A percentile compares a stretch with the other conserved stretches of the same genome.
Evolutionary conservation across 2,329 filamentous ascomycete species (phyloP).

Genomic region (Aspergillus pseudotamarii): DNA sequence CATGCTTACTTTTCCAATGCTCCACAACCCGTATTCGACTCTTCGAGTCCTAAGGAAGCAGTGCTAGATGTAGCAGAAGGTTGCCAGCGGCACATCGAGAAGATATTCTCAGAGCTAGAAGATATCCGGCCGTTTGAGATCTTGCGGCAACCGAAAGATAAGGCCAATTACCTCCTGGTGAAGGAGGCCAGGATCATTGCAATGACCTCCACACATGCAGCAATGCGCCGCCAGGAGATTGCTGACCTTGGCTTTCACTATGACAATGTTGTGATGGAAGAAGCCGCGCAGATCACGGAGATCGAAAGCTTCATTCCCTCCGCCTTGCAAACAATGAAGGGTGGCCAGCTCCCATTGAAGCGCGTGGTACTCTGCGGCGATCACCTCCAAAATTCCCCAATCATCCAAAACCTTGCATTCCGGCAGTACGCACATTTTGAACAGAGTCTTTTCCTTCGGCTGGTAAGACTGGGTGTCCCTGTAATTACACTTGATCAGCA

Average conservation of each 20-base stretch:
- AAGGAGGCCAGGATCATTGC: conserved; percentile 97
- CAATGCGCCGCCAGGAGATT: conserved; percentile 90
- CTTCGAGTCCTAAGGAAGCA: conserved; percentile 65
- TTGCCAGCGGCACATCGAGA: conserved; percentile 84
- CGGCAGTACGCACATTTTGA: conserved; percentile 94
- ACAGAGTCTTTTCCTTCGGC: conserved; percentile 88
- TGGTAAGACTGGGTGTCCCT: conserved; percentile 91
- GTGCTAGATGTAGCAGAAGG: conserved; percentile 76
- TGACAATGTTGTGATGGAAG: conserved; percentile 97
- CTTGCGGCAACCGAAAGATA: conserved; percentile 82
- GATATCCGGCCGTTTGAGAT: conserved; percentile 97
- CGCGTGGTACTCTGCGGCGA: conserved; percentile 92
- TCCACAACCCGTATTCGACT: conserved; percentile 80
- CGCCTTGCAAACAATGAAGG: conserved; percentile 80
- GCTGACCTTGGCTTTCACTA: conserved; percentile 92
- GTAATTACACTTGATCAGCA: conserved; percentile 89
- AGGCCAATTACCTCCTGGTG: conserved; percentile 91
- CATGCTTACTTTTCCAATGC: conserved; percentile 83
- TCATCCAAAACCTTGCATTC: conserved; percentile 93
- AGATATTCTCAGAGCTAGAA: conserved; percentile 88
- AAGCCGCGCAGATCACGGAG: conserved; percentile 96
- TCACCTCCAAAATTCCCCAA: conserved; percentile 93
- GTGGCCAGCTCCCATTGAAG: conserved; percentile 75
- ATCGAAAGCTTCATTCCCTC: conserved; percentile 95
- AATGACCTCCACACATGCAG: conserved; percentile 98